phyloP scores from a whole-genome alignment of 202 grass and related monocot species.

The Panicum virgatum region DNA sequence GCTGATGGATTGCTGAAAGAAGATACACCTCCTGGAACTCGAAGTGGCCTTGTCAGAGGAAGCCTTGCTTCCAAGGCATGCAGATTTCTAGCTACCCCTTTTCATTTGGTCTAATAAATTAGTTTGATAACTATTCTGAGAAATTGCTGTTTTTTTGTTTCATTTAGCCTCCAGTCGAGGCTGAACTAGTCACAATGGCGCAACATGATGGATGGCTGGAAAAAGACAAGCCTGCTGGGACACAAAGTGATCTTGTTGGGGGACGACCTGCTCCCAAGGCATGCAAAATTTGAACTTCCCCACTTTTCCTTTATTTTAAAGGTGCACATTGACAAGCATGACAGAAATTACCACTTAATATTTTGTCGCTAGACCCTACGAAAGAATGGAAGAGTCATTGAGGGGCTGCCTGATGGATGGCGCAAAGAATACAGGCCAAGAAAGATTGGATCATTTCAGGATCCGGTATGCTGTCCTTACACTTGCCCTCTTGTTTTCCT shows the following conservation, averaged over 20 bases:
- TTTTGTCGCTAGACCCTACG: constrained; percentile 38
- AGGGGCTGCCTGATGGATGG: constrained; percentile 60
- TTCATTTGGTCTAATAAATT: constrained; percentile 7
- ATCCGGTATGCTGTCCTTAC: constrained; percentile 33
- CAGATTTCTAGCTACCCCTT: background rate
- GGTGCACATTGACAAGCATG: background rate
- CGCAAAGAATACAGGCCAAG: constrained; percentile 42
- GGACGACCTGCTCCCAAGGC: background rate
- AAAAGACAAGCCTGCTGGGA: background rate
- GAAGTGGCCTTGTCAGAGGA: constrained; percentile 41
- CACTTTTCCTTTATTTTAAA: background rate
- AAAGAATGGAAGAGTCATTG: constrained; percentile 26
- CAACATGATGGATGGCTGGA: background rate
- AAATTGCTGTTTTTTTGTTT: background rate
- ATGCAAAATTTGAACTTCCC: background rate
- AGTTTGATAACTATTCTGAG: background rate
- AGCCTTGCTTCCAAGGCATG: constrained; percentile 6
- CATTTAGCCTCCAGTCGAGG: constrained; percentile 9
- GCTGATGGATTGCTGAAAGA: constrained; percentile 37
- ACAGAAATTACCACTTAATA: background rate
- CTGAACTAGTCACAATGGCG: background rate
- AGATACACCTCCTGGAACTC: constrained; percentile 25
- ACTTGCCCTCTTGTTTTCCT: background rate
- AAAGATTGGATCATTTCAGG: constrained; percentile 6
- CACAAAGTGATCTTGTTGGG: constrained; percentile 5